Percentiles rank a stretch among this genome's conserved stretches.
phyloP scores from a whole-genome alignment of 768 basidiomycete species.

The Leccinum longicurvipes region DNA sequence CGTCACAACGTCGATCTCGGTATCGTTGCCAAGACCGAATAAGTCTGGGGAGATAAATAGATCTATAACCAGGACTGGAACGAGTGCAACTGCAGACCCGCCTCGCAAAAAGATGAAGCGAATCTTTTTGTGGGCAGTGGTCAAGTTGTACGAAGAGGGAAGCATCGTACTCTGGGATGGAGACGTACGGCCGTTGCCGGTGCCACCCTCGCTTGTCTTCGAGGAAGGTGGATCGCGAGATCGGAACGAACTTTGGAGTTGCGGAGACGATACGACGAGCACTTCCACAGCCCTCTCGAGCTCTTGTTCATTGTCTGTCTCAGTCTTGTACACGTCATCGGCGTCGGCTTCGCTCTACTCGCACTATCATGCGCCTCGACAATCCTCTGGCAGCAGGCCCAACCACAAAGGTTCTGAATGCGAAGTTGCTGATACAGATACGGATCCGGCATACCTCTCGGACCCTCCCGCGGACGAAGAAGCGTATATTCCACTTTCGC shows the following conservation, averaged over 20 bases:
- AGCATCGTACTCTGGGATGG: slow-evolving; percentile 73
- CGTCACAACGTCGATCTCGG: neutral
- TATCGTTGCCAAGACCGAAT: neutral
- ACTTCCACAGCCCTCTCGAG: slow-evolving; percentile 20
- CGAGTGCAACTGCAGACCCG: slow-evolving; percentile 11
- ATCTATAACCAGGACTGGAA: neutral
- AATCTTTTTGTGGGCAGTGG: slow-evolving; percentile 63
- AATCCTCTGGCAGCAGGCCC: neutral
- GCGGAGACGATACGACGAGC: slow-evolving; percentile 14
- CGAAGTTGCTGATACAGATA: slow-evolving; percentile 34
- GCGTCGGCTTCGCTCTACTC: slow-evolving; percentile 24
- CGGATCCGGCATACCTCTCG: slow-evolving; percentile 45
- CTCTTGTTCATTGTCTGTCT: slow-evolving; percentile 26
- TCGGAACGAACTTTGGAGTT: slow-evolving; percentile 48
- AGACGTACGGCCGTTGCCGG: slow-evolving; percentile 40
- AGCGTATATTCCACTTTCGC: slow-evolving; percentile 60
- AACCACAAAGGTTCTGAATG: neutral
- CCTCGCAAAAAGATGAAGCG: slow-evolving; percentile 54
- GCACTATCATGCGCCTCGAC: slow-evolving; percentile 23
- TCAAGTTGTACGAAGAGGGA: slow-evolving; percentile 67
- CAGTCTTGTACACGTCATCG: slow-evolving; percentile 21
- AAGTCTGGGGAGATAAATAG: neutral
- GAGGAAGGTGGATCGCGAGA: neutral
- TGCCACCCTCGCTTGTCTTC: slow-evolving; percentile 7
- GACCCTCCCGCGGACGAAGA: slow-evolving; percentile 57